Evolutionary conservation across 106 monocot species (phyloP), one percentile per base, ranked within the genome.

Genomic region (Amphibolis antarctica): DNA sequence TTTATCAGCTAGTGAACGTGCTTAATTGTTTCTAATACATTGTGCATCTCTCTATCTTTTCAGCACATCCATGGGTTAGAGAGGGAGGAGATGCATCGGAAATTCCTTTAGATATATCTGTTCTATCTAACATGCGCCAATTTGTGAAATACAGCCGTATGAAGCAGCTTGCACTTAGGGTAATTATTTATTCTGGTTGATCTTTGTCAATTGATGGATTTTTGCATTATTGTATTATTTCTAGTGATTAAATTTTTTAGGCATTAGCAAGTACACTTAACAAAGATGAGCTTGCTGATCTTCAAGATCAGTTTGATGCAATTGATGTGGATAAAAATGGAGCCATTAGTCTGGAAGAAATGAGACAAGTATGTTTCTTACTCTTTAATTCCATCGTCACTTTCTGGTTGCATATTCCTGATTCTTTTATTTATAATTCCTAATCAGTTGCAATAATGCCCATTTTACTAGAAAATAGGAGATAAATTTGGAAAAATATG

Each of bases 31-130:
- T 66, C 13, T 62, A 47, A 30, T 20, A 28, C 52, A 25, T 12
- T 49, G 22, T n/a, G n/a, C n/a, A n/a, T n/a, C n/a, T n/a, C n/a
- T n/a, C 36, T 27, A 47, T 47, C 10, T 11, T 74, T 74, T 72
- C 82, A 93, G 93, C 93, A 62, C 93, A 93, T 47, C 88, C 78
- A 70, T 93, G 93, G 93, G 93, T 89, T 24, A 93, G 79, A 77
- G 93, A 93, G 83, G 85, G 85, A 7, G 93, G 93, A 50, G 66
- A 68, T 67, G 93, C 93, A 53, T 77, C 77, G 24, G 93, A 93
- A 52, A 93, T 93, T 17, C 88, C 93, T n/a, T 17, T 93, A 27
- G 93, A 93, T 73, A 93, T 93, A 61, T 93, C 88, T 62, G 86
- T 93, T 42, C 62, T 93, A 63, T 77, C 63, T 26, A 89, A 85